phyloP scores from a whole-genome alignment of 2,329 filamentous ascomycete genomes.

The Chaetomium sp. region DNA sequence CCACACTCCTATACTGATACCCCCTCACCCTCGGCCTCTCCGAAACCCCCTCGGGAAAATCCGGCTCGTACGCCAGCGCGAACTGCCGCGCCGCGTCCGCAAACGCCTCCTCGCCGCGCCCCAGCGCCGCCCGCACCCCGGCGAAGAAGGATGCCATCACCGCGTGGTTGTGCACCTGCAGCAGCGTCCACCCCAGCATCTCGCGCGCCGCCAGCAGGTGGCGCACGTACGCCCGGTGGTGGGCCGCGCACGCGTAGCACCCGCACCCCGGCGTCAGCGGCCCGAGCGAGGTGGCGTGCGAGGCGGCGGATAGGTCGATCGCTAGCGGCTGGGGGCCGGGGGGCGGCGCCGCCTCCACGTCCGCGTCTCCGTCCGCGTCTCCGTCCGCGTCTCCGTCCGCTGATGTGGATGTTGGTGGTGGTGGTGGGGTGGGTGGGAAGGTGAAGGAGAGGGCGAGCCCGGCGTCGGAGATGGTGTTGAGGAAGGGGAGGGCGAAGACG shows the following conservation, averaged over 20 bases:
- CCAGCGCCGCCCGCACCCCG: slow-evolving; percentile 66
- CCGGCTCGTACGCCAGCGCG: slow-evolving; percentile 61
- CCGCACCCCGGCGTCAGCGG: slow-evolving; percentile 61
- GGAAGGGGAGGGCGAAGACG: slow-evolving; percentile 74
- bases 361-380: slow-evolving; percentile 41
- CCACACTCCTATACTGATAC: slow-evolving; percentile 76
- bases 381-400: slow-evolving; percentile 41
- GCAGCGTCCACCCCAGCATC: slow-evolving; percentile 92
- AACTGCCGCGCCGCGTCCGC: slow-evolving; percentile 52
- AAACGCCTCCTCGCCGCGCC: slow-evolving; percentile 55
- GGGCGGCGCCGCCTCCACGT: too few relatives aligned
- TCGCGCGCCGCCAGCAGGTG: slow-evolving; percentile 89
- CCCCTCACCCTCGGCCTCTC: slow-evolving; percentile 77
- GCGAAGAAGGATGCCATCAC: slow-evolving; percentile 73
- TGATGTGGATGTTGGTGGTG: slow-evolving; percentile 29
- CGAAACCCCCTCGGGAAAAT: slow-evolving; percentile 73
- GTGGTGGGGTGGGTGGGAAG: slow-evolving; percentile 59
- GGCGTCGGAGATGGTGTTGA: slow-evolving; percentile 74
- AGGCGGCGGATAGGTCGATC: slow-evolving; percentile 72
- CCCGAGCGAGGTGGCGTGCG: slow-evolving; percentile 62
- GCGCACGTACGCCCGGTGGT: slow-evolving; percentile 84
- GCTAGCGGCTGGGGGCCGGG: slow-evolving; percentile 58
- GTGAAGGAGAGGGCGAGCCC: slow-evolving; percentile 81
- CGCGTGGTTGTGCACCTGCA: slow-evolving; percentile 90
- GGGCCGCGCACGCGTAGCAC: slow-evolving; percentile 82